phyloP scores from a whole-genome alignment of 331 rosid genomes.

The Erythrophleum ivorense region DNA sequence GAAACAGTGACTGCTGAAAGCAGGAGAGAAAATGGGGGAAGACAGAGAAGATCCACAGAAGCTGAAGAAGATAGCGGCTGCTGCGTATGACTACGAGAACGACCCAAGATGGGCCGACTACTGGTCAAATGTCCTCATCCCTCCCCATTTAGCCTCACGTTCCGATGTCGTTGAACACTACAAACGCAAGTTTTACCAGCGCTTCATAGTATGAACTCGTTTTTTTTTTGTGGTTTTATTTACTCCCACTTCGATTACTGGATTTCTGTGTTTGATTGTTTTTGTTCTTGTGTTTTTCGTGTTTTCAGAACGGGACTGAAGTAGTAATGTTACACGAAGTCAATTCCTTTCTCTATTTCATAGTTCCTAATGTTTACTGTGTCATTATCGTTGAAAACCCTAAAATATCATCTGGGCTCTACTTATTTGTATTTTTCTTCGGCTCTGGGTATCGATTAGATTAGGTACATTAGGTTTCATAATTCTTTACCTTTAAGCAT shows the following conservation, averaged over 20 bases:
- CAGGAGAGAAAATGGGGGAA: slow-evolving; percentile 55
- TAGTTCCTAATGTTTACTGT: not conserved
- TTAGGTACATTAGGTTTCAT: not conserved
- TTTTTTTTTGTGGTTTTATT: not conserved
- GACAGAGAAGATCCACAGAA: slow-evolving; percentile 75
- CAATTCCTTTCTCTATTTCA: not conserved
- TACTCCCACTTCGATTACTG: no score
- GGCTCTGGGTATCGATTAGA: not conserved
- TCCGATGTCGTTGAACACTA: slow-evolving; percentile 74
- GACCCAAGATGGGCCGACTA: slow-evolving; percentile 89
- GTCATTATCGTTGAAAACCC: not conserved
- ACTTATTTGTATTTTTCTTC: not conserved
- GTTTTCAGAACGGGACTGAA: not conserved
- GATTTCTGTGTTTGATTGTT: not conserved
- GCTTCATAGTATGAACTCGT: slow-evolving; percentile 58
- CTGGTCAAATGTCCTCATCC: slow-evolving; percentile 93
- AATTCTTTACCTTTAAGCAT: not conserved
- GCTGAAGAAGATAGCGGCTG: slow-evolving; percentile 79
- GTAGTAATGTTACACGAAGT: not conserved
- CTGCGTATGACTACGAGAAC: slow-evolving; percentile 84
- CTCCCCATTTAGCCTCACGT: slow-evolving; percentile 77
- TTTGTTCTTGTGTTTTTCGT: not conserved
- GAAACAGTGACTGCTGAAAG: not conserved
- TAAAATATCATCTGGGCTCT: slow-evolving; percentile 27
- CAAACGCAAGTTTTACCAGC: slow-evolving; percentile 94